These are phyloP conservation scores for Amylocarpus encephaloides DNA, from an alignment of 2,329 filamentous ascomycete genomes.

Conservation along the genomic window DNA sequence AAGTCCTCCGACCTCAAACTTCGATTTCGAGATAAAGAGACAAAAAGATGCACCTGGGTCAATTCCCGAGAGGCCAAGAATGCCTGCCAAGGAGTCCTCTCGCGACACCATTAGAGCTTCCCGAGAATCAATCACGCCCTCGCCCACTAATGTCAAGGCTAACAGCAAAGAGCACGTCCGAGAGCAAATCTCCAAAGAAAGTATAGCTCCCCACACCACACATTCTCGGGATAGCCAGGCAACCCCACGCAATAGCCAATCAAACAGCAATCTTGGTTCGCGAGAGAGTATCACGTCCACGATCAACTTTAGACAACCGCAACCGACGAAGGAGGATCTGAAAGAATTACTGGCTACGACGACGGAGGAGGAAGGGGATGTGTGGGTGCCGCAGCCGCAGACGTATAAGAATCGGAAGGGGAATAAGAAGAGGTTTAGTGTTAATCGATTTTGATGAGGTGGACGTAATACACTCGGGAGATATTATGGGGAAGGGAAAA, in stretches of 20 bases:
- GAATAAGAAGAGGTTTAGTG: slow-evolving; percentile 8
- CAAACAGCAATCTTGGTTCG: neutral
- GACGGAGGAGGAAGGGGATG: slow-evolving; percentile 5
- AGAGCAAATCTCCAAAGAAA: neutral
- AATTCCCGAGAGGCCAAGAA: neutral
- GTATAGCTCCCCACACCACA: neutral
- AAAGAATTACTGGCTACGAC: neutral
- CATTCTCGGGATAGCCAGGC: neutral
- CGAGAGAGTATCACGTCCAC: neutral
- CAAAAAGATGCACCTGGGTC: neutral
- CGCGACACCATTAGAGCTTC: neutral
- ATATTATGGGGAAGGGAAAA: neutral
- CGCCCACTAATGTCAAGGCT: neutral
- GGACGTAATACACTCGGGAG: neutral
- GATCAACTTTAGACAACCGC: neutral
- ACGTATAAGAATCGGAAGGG: neutral
- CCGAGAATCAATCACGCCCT: neutral
- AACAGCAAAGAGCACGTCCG: neutral
- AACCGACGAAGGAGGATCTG: slow-evolving; percentile 3
- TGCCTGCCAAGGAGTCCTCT: neutral
- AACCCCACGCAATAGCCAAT: neutral
- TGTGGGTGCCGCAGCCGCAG: slow-evolving; percentile 1
- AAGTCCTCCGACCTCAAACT: neutral
- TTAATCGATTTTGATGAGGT: slow-evolving; percentile 2
- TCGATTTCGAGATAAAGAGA: neutral